Evolutionary conservation across 345 rosid species (phyloP).

Genomic region (Litchi chinensis): DNA sequence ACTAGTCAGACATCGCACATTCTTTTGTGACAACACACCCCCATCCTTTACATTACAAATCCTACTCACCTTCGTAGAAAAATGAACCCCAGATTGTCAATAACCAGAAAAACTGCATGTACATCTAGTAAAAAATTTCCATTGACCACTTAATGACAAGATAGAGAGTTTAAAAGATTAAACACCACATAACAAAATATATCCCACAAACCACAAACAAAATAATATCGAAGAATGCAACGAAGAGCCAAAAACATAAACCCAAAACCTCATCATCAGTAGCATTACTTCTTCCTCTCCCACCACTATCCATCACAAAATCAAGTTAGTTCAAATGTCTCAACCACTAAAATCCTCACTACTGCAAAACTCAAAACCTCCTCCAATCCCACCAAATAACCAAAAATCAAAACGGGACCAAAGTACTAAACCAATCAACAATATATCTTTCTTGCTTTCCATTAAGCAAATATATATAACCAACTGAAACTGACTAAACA

Average conservation of each 20-base stretch:
- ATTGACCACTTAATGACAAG: no score
- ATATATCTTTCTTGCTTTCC: constrained; percentile 14
- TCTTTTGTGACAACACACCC: no score
- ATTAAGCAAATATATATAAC: neutral
- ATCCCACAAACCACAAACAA: no score
- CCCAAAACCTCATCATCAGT: constrained; percentile 11
- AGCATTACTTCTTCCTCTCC: neutral
- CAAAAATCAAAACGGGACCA: constrained; percentile 16
- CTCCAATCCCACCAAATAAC: constrained; percentile 8
- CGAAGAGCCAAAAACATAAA: neutral
- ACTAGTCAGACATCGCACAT: no score
- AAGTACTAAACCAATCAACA: constrained; percentile 12
- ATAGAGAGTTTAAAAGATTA: no score
- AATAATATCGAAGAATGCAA: neutral
- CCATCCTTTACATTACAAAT: no score
- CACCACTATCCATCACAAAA: constrained; percentile 14
- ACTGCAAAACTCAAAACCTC: constrained; percentile 7
- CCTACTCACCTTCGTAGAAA: no score
- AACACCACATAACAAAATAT: no score
- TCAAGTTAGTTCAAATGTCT: constrained; percentile 15
- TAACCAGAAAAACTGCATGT: no score
- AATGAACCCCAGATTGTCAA: neutral
- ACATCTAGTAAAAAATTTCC: no score
- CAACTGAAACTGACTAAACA: constrained; percentile 17
- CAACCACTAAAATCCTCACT: constrained; percentile 18